Base-by-base conservation (phyloP, 768 basidiomycete species). In the Boletus rubroflammeus region DNA sequence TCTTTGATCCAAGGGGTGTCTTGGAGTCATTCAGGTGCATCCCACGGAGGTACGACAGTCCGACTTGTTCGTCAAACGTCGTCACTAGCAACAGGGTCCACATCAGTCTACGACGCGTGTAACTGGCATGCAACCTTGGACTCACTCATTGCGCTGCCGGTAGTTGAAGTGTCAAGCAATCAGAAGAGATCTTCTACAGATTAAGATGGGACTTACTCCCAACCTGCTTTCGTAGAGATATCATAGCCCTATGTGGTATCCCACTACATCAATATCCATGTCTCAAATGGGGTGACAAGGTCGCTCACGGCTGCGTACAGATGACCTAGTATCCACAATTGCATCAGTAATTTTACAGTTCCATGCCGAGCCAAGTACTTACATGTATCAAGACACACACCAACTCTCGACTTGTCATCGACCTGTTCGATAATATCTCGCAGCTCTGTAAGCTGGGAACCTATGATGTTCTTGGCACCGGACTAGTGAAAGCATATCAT, bases 11-110 rank as follows among this genome's bases (percentile, higher is more conserved):
- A 13, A 82, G 74, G 1, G 72, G 74, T 9, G 78, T 79, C 67
- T 90, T 90, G 13, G 88, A 88, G 66, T 93, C 92, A 64, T 95
- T 95, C 42, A 93, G 65, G 62, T 95, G 93, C 81, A 93, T 86
- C 1, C 86, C 92, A 4, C 82, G 78, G 15, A 94, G 81, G 64
- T 91, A 93, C 13, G 75, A 65, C 25, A 90, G 61, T 2, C 93
- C 90, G 3, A 95, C 76, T 55, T 80, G 72, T n/a, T 75, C 62
- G 31, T 89, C 84, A 60, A 94, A 92, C 43, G 78, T 72, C 11
- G 73, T 62, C 69, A 92, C 89, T 83, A 59, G n/a, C 26, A 38
- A 26, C 23, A 5, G 28, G 13, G 10, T 21, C 14, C 34, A 38
- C 17, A 28, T 47, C 15, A 47, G 34, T 26, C 29, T 25, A 23